These are phyloP conservation scores for Deakozyma indianensis DNA, from an alignment of 805 yeast genomes.

Conservation along the genomic window DNA sequence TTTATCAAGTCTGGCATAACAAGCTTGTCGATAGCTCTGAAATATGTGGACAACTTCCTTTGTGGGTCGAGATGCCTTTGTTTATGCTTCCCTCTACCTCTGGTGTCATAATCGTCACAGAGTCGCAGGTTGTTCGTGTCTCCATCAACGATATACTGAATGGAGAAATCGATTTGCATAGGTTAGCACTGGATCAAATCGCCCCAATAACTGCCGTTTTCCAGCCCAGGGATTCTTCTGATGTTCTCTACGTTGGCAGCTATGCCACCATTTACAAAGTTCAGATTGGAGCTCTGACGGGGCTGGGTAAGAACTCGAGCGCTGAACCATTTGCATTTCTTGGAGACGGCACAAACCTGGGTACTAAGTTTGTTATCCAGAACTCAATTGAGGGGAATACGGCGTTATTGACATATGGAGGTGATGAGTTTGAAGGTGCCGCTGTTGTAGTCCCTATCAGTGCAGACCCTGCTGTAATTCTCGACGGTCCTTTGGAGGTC, in stretches of 20 bases:
- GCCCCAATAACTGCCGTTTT: not conserved
- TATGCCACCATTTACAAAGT: not conserved
- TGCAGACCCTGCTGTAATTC: not conserved
- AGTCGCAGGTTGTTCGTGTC: not conserved
- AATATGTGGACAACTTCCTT: not conserved
- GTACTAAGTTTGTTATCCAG: not conserved
- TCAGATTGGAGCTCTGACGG: not conserved
- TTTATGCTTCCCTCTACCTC: not conserved
- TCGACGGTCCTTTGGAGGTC: not conserved
- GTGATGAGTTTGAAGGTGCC: slow-evolving; percentile 1
- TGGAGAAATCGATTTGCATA: not conserved
- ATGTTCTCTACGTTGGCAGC: not conserved
- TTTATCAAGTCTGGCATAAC: not conserved
- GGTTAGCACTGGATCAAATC: not conserved
- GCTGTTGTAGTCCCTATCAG: not conserved
- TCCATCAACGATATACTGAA: not conserved
- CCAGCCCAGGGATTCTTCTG: not conserved
- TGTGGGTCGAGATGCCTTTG: not conserved
- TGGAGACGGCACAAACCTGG: not conserved
- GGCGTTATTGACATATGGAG: not conserved
- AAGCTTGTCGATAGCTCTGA: not conserved
- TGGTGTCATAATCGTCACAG: not conserved
- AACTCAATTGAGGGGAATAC: not conserved
- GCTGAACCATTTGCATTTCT: not conserved
- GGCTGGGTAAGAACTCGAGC: not conserved